Percentiles rank a stretch among this genome's conserved stretches.
Evolutionary conservation across 1,284 basidiomycete genomes (phyloP).

Genomic region (Hemileia vastatrix): DNA sequence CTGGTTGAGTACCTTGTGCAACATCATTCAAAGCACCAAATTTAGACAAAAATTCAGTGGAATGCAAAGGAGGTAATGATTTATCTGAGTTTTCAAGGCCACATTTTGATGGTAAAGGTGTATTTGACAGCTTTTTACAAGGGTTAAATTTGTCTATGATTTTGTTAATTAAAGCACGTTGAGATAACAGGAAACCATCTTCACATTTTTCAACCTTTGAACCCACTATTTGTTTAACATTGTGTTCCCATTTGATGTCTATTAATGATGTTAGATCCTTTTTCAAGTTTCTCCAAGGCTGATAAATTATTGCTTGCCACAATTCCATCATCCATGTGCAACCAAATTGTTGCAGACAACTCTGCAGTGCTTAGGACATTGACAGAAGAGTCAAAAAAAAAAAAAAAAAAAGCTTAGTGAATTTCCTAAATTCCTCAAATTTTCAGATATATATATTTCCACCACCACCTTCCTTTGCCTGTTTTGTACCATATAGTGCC

Average conservation of each 20-base stretch:
- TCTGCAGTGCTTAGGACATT: not conserved
- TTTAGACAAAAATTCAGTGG: too few species aligned
- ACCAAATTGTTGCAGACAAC: too few species aligned
- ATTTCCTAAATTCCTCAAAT: not conserved
- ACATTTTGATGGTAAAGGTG: too few species aligned
- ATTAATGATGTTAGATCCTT: not conserved
- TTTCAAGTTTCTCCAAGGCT: not conserved
- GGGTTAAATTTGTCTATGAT: not conserved
- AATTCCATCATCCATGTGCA: slow-evolving; percentile 1
- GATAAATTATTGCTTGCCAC: not conserved
- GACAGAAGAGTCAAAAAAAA: not conserved
- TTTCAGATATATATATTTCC: not conserved
- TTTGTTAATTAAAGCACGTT: not conserved
- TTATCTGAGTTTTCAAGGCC: not conserved
- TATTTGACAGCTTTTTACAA: too few species aligned
- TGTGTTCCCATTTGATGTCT: not conserved
- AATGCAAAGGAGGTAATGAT: not conserved
- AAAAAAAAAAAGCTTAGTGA: too few species aligned
- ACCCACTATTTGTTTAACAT: not conserved
- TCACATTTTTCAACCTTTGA: not conserved
- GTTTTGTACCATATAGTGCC: not conserved
- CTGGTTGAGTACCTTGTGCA: too few species aligned
- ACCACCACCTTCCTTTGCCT: not conserved
- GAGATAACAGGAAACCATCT: not conserved
- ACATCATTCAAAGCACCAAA: too few species aligned